Base-by-base conservation (phyloP, 352 stramenopile species). In the Phytophthora melonis region DNA sequence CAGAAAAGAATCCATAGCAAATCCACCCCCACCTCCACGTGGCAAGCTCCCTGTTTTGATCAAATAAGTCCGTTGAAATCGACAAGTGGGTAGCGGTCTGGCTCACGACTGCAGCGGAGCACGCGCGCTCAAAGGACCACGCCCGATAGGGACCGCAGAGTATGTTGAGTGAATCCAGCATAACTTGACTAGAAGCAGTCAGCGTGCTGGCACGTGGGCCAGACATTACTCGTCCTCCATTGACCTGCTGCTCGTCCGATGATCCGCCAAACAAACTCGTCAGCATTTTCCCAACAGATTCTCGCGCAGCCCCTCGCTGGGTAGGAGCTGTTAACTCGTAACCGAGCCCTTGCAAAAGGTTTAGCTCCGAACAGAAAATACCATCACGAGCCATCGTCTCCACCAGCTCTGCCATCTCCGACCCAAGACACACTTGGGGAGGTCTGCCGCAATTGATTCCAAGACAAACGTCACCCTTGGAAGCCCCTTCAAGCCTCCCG, bases 271-370 rank as follows among this genome's bases (percentile, higher is more conserved):
- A 49, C 27, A 65, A 2, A 19, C 14, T 43, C 11, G 27, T 57
- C 19, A 65, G 41, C 16, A 65, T 14, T 11, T 56, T 65, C 36
- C 58, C 58, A 19, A 47, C 18, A 1, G 58, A 16, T 21, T 65
- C 43, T 21, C 58, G 58, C 11, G 58, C 58, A 27, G 36, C 58
- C 27, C 23, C 58, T 43, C 18, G 16, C 8, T 65, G 47, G 1
- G 25, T 10, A 30, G 39, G 39, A 18, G 41, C 6, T 11, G 23
- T n/a, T 39, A 65, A 56, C 13, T 7, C 18, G 19, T 57, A 23
- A 5, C 43, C 27, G 25, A 65, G 39, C 43, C 30, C 5, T 56
- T 56, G 27, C 14, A 5, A 30, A 4, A 56, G 34, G 14, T 18
- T 50, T 16, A 49, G 10, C 19, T 39, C 57, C 18, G 19, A 63